Conservation (phyloP, 306 rosid species). For the Malus domestica region ASM211411v1 NC_041791.1:31776001-31776500, state of each 20-base stretch:
- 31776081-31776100: neutral
- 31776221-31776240: neutral
- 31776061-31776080: neutral
- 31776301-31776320: constrained; percentile 34
- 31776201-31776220: constrained; percentile 1
- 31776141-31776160: neutral
- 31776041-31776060: constrained; percentile 28
- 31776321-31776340: constrained; percentile 64
- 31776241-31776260: constrained; percentile 27
- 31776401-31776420: constrained; percentile 76
- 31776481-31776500: constrained; percentile 45
- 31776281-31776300: constrained; percentile 71
- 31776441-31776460: neutral
- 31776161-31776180: neutral
- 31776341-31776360: constrained; percentile 55
- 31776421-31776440: constrained; percentile 61
- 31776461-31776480: constrained; percentile 4
- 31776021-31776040: constrained; percentile 26
- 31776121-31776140: neutral
- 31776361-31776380: constrained; percentile 44
- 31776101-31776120: constrained; percentile 15
- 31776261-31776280: constrained; percentile 38
- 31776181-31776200: neutral
- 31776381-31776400: constrained; percentile 80
- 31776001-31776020: constrained; percentile 4